Conservation (phyloP, 257 asterid genomes). For the Nicotiana knightiana region DNA sequence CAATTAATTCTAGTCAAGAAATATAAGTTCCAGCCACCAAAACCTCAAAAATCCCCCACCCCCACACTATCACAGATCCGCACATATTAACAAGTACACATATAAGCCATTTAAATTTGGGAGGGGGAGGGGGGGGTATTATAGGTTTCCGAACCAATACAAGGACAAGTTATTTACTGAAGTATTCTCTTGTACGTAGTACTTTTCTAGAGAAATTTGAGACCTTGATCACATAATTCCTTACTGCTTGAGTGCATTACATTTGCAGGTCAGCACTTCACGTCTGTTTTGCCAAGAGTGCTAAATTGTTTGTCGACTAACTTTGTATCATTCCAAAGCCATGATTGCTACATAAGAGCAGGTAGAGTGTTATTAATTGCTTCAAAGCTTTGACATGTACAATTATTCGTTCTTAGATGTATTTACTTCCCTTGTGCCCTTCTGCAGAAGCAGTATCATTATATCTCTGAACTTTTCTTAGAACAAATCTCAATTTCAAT, state of each 20-base stretch:
- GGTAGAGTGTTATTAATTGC: conserved; percentile 41
- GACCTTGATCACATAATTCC: background rate
- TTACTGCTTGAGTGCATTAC: conserved; percentile 10
- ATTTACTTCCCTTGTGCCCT: background rate
- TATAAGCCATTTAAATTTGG: background rate
- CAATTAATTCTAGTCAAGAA: background rate
- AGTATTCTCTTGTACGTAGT: background rate
- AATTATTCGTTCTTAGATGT: background rate
- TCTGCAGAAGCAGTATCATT: background rate
- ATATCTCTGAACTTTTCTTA: background rate
- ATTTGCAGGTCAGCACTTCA: conserved; percentile 64
- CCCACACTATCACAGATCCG: background rate
- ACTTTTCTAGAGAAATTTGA: background rate
- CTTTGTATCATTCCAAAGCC: conserved; percentile 59
- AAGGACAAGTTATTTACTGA: background rate
- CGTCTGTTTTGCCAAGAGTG: conserved; percentile 59
- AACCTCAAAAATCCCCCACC: background rate
- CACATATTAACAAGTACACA: conserved; percentile 3
- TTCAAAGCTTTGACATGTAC: background rate
- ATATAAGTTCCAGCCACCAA: background rate
- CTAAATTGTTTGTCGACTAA: conserved; percentile 58
- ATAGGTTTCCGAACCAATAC: background rate
- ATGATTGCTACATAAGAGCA: conserved; percentile 87
- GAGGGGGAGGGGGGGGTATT: background rate
- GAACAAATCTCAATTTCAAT: background rate